Percentiles rank a stretch among this genome's conserved stretches.
Evolutionary conservation across 192 early-diverging fungal genomes (phyloP).

Genomic region (Mortierella hygrophila): DNA sequence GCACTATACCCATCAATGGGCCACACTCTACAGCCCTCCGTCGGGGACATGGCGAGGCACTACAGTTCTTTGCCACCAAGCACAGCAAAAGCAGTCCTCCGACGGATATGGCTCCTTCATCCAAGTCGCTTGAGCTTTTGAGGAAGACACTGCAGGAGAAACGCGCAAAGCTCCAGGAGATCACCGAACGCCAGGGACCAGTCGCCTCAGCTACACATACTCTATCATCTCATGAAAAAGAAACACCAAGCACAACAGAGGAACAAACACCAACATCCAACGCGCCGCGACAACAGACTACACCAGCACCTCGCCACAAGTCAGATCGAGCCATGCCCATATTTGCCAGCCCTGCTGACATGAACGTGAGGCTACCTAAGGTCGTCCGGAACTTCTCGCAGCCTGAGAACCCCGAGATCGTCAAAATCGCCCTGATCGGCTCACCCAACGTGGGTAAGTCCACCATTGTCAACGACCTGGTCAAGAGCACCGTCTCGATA

Average conservation of each 20-base stretch:
- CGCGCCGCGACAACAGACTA: not conserved
- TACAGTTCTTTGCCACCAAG: conserved; percentile 18
- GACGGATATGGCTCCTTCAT: not conserved
- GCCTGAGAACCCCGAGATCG: conserved; percentile 70
- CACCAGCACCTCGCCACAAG: not conserved
- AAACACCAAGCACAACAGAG: not conserved
- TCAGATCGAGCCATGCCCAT: conserved; percentile 30
- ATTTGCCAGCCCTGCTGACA: conserved; percentile 49
- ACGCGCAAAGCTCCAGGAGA: conserved; percentile 26
- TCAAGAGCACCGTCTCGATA: conserved; percentile 67
- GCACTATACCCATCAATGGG: not conserved
- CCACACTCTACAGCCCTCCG: not conserved
- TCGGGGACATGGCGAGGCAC: not conserved
- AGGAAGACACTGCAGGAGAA: conserved; percentile 26
- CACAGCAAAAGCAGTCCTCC: conserved; percentile 30
- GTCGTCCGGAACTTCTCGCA: conserved; percentile 62
- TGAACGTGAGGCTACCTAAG: conserved; percentile 52
- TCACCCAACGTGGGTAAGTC: conserved; percentile 84
- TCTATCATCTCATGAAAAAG: not conserved
- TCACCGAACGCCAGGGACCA: conserved; percentile 18
- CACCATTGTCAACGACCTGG: conserved; percentile 78
- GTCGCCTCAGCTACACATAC: not conserved
- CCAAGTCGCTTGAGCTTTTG: conserved; percentile 30
- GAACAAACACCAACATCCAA: not conserved
- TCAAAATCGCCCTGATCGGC: conserved; percentile 75